Percentiles rank a stretch among this genome's conserved stretches.
phyloP scores from a whole-genome alignment of 768 basidiomycete species.

The Gloeophyllum trabeum region DNA sequence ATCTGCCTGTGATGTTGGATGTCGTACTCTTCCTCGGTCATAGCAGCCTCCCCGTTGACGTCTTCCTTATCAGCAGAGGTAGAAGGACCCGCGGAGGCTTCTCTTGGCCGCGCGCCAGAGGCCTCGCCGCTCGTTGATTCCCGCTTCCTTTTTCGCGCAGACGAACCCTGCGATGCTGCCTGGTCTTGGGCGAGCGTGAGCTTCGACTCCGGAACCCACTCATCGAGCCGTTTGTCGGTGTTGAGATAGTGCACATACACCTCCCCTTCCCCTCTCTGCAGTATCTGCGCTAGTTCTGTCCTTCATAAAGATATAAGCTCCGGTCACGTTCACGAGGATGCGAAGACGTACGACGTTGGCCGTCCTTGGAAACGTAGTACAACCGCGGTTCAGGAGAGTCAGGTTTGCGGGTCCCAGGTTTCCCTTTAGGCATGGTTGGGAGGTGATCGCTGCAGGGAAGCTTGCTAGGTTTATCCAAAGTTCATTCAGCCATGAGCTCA shows the following conservation, averaged over 20 bases:
- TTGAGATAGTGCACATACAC: constrained; percentile 67
- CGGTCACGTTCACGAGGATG: too few relatives aligned
- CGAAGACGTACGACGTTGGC: too few relatives aligned
- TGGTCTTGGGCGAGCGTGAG: constrained; percentile 19
- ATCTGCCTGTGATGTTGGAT: constrained; percentile 56
- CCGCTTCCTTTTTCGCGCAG: constrained; percentile 9
- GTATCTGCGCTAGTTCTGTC: constrained; percentile 36
- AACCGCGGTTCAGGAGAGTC: too few relatives aligned
- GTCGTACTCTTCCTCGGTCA: constrained; percentile 66
- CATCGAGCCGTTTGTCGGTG: constrained; percentile 63
- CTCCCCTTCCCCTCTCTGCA: constrained; percentile 37
- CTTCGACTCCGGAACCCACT: constrained; percentile 47
- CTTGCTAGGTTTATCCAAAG: too few relatives aligned
- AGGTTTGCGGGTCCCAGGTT: too few relatives aligned
- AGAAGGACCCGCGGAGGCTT: too few relatives aligned
- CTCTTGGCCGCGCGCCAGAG: constrained; percentile 3
- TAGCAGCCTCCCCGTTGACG: constrained; percentile 11
- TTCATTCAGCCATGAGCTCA: too few relatives aligned
- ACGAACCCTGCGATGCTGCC: constrained; percentile 8
- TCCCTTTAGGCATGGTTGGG: too few relatives aligned
- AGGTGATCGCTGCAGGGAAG: too few relatives aligned
- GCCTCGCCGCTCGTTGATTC: constrained; percentile 2
- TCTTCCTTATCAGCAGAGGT: constrained; percentile 6
- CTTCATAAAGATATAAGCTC: too few relatives aligned
- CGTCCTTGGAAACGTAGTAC: too few relatives aligned